Base-by-base conservation (phyloP, 176 grass and related monocot genomes). In the Triticum timopheevii region DNA sequence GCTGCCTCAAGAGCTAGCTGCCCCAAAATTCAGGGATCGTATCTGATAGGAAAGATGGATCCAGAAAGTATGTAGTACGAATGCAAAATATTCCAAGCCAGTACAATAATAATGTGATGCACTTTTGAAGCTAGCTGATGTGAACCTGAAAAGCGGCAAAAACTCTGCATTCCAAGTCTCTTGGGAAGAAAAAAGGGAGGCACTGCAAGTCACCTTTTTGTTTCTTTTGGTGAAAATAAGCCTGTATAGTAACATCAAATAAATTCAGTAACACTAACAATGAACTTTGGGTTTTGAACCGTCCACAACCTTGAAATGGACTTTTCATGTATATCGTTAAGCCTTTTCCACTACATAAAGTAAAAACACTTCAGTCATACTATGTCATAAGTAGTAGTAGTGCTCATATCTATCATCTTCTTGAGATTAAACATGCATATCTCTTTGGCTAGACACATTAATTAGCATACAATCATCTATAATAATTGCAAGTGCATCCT, bases 31-130 rank as follows among this genome's bases (percentile, higher is more conserved):
- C 20, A 87, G 17, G 28, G 35, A 85, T 50, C 34, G 22, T 52
- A 63, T 66, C 42, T 34, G 61, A 80, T 76, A 82, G 13, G 69
- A 61, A 89, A 33, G 42, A 73, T 66, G 1, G 10, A 34, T 27
- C 33, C 61, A 75, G 23, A 31, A 80, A 89, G 67, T 44, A 17
- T 75, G 44, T 4, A 56, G 34, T 54, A 40, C 28, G 15, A 36
- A 27, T 74, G 59, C 42, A 66, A 35, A 80, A 44, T 65, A 24
- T 25, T 84, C 19, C 24, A 79, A 64, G 36, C 20, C 35, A 87
- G 75, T 81, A 80, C 42, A 87, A 47, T 45, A 80, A 67, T 80
- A 87, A 83, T 75, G 8, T 35, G 56, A 10, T 73, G 10, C 65
- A 2, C 58, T 83, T 90, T 77, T 82, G 64, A 31, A 56, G n/a